Base-by-base conservation (phyloP, 2,329 filamentous ascomycete genomes). In the Zasmidium citrigriseum region DNA sequence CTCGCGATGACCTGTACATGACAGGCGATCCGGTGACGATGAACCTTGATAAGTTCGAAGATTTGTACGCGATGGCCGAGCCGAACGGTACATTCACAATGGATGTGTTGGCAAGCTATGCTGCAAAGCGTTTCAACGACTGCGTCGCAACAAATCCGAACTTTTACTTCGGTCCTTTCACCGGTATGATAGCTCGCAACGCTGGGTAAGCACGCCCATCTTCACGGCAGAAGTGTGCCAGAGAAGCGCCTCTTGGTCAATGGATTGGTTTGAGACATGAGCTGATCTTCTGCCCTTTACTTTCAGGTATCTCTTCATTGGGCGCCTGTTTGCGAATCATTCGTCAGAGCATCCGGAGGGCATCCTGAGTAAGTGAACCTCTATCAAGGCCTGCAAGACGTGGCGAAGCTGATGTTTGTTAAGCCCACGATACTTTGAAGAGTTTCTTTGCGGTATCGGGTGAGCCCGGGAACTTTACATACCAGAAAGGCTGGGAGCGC, bases 1-100 rank as follows among this genome's bases (percentile, higher is more conserved):
- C 81, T 0, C 77, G 82, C 2, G 76, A 78, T 25, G 82, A 84
- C 58, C 70, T 85, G 0, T 84, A 84, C 66, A 34, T 64, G 12
- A 63, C 60, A n/a, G 63, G 80, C 3, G 78, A 85, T 59, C 76
- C 77, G 52, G 78, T 77, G 55, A 77, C 76, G 18, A 73, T 85
- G 69, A 80, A 83, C 67, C 76, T 84, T 70, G 72, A 73, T 5
- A 76, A 80, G 50, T 84, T 83, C 62, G 72, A 77, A 66, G 74
- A 80, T 18, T 70, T 80, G 59, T 80, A 82, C 65, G 46, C 55
- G 20, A 54, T n/a, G 14, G 34, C 54, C 3, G 54, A 56, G 1
- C 45, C 54, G 24, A 57, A 59, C 1, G 65, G 66, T 58, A 46
- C 54, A 18, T 63, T 71, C 29, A 57, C 62, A 12, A 63, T 71